A percentile compares a stretch with the other conserved stretches of the same genome.
phyloP scores from a whole-genome alignment of 139 green algal genomes.

The Tetradesmus lagerheimii region DNA sequence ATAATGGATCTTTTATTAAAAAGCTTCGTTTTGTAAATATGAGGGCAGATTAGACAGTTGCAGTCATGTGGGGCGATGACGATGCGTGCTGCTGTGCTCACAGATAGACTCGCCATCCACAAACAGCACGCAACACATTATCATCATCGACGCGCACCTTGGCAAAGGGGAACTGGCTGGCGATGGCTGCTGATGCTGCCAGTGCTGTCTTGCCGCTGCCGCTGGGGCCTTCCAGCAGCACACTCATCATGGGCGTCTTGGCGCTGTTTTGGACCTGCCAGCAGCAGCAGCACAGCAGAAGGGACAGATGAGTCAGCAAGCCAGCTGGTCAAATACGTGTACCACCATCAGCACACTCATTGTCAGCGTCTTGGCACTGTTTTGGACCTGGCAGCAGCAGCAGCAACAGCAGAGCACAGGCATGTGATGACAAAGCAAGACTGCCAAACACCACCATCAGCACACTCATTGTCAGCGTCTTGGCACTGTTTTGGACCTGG shows the following conservation, averaged over 20 bases:
- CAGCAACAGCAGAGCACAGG: not conserved
- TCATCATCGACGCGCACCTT: constrained; percentile 65
- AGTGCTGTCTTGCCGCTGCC: constrained; percentile 97
- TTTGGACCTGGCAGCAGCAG: constrained; percentile 66
- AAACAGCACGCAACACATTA: too few species aligned
- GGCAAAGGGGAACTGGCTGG: constrained; percentile 94
- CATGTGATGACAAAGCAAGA: not conserved
- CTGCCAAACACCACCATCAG: too few species aligned
- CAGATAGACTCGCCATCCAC: too few species aligned
- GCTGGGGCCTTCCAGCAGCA: constrained; percentile 87
- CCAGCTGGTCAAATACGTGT: not conserved
- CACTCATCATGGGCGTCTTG: constrained; percentile 91
- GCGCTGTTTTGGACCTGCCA: constrained; percentile 80
- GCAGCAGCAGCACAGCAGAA: not conserved
- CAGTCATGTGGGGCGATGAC: too few species aligned
- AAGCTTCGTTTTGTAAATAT: too few species aligned
- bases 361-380: constrained; percentile 89
- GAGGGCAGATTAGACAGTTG: too few species aligned
- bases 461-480: constrained; percentile 90
- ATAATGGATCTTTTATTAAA: too few species aligned
- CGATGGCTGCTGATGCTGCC: constrained; percentile 88
- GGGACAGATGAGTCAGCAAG: not conserved
- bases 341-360: not conserved
- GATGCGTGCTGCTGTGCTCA: too few species aligned
- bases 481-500: constrained; percentile 79